These are phyloP conservation scores for Seiridium unicorne DNA, from an alignment of 2,329 filamentous ascomycete genomes.

Conservation along the genomic window DNA sequence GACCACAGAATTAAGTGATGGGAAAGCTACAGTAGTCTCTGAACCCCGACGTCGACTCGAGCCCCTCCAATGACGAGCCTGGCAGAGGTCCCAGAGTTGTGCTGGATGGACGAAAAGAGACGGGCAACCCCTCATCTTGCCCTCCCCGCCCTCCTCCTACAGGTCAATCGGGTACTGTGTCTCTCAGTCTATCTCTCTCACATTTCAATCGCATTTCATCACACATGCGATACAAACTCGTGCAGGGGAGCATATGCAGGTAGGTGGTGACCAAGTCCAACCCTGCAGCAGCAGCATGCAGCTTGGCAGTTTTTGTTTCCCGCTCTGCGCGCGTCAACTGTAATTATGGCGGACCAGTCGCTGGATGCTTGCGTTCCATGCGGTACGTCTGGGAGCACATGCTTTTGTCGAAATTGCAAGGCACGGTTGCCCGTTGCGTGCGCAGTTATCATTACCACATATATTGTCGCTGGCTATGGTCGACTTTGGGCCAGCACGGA, in stretches of 20 bases:
- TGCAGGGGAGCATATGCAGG: constrained; percentile 1
- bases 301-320: constrained; percentile 5
- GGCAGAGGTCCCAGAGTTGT: too few species aligned
- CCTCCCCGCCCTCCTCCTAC: not conserved
- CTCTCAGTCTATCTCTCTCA: not conserved
- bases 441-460: not conserved
- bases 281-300: constrained; percentile 3
- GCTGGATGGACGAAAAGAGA: too few species aligned
- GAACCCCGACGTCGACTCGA: not conserved
- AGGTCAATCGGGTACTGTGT: not conserved
- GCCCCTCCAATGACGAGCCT: not conserved
- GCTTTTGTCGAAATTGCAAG: not conserved
- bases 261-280: constrained; percentile 3
- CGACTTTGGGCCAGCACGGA: not conserved
- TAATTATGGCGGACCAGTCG: not conserved
- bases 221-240: constrained; percentile 1
- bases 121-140: not conserved
- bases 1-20: not conserved
- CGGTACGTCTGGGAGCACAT: not conserved
- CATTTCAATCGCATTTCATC: not conserved
- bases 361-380: not conserved
- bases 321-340: constrained; percentile 6
- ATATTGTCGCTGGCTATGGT: not conserved
- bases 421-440: not conserved
- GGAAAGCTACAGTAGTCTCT: not conserved